These are phyloP conservation scores for Ammopiptanthus mongolicus DNA, from an alignment of 306 rosid genomes.

Conservation along the genomic window DNA sequence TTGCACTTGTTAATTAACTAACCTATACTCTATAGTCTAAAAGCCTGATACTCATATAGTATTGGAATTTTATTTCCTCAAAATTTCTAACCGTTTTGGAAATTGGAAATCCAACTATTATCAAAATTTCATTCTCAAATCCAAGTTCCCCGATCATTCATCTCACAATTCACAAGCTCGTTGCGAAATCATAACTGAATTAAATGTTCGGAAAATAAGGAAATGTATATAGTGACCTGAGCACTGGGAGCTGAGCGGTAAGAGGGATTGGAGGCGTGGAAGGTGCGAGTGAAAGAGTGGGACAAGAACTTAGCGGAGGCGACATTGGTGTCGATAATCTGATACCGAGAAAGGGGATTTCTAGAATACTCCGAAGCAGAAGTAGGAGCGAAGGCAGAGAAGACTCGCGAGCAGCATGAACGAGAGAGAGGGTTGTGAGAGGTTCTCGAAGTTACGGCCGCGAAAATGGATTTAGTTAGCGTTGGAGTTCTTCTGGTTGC, in stretches of 20 bases:
- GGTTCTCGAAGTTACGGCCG: slow-evolving; percentile 35
- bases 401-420: slow-evolving; percentile 11
- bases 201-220: not conserved
- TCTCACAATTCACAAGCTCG: too few species aligned
- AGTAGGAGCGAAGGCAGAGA: slow-evolving; percentile 6
- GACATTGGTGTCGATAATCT: slow-evolving; percentile 20
- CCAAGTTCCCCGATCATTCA: not conserved
- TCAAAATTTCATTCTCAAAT: not conserved
- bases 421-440: slow-evolving; percentile 29
- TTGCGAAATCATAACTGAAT: too few species aligned
- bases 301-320: slow-evolving; percentile 53
- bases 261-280: slow-evolving; percentile 53
- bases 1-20: not conserved
- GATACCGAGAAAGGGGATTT: slow-evolving; percentile 23
- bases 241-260: slow-evolving; percentile 43
- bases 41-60: not conserved
- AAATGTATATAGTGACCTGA: slow-evolving; percentile 39
- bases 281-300: slow-evolving; percentile 46
- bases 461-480: slow-evolving; percentile 45
- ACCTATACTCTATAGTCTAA: not conserved
- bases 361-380: not conserved
- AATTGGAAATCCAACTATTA: not conserved
- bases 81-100: not conserved
- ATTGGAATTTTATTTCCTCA: not conserved
- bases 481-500: slow-evolving; percentile 57